Conservation (phyloP, 345 rosid genomes). For the Euclidium syriacum region DNA sequence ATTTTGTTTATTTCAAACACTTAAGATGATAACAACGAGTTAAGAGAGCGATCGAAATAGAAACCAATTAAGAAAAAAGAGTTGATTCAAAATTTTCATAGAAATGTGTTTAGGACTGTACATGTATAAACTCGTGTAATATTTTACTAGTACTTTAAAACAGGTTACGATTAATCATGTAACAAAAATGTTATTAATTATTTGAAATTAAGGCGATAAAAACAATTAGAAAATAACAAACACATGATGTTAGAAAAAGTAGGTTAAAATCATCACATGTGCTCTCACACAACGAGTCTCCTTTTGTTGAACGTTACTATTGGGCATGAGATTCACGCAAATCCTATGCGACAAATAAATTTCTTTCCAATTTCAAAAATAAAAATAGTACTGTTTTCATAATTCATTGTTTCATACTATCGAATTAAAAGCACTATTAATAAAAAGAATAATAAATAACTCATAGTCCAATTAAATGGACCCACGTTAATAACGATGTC, state of each 20-base stretch:
- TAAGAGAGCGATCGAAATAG: too few species aligned
- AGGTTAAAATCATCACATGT: slow-evolving; percentile 25
- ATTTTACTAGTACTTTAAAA: not conserved
- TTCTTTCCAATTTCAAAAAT: not conserved
- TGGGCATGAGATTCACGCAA: slow-evolving; percentile 34
- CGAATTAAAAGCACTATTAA: not conserved
- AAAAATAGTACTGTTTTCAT: not conserved
- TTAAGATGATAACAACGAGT: too few species aligned
- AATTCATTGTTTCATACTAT: too few species aligned
- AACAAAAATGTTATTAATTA: not conserved
- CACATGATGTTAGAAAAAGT: not conserved
- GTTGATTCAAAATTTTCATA: too few species aligned
- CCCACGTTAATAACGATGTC: slow-evolving; percentile 35
- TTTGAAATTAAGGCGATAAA: not conserved
- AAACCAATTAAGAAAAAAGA: too few species aligned
- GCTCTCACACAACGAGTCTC: slow-evolving; percentile 11
- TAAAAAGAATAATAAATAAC: not conserved
- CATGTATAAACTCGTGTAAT: not conserved
- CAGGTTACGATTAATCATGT: not conserved
- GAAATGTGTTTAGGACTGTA: too few species aligned
- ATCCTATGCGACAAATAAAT: slow-evolving; percentile 16
- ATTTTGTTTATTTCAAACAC: too few species aligned
- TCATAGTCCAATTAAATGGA: slow-evolving; percentile 8
- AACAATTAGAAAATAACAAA: slow-evolving; percentile 19
- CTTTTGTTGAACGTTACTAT: slow-evolving; percentile 24